These are phyloP conservation scores for Zasmidium cellare DNA, from an alignment of 2,329 filamentous ascomycete species.

Conservation along the genomic window DNA sequence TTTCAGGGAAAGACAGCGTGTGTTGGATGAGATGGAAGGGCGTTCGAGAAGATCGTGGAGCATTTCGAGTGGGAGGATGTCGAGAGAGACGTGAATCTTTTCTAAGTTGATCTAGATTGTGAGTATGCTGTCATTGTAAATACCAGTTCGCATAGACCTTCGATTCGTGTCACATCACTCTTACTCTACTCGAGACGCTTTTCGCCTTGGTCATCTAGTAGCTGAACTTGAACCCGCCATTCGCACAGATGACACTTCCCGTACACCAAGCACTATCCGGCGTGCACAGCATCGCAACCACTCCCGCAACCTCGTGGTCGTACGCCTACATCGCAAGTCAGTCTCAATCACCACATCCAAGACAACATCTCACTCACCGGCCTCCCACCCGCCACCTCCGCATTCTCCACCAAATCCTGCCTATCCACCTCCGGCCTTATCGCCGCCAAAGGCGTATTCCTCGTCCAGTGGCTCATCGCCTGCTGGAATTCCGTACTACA, in stretches of 20 bases:
- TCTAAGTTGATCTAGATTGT: background rate
- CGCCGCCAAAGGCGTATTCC: constrained; percentile 64
- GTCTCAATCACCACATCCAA: constrained; percentile 24
- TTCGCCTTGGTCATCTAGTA: too few species aligned
- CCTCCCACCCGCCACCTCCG: constrained; percentile 53
- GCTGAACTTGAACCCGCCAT: constrained; percentile 70
- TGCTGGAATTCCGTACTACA: constrained; percentile 53
- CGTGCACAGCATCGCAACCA: constrained; percentile 74
- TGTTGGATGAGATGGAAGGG: background rate
- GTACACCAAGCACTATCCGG: constrained; percentile 73
- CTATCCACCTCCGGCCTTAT: constrained; percentile 63
- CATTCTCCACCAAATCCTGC: constrained; percentile 52
- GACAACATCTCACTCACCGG: constrained; percentile 48
- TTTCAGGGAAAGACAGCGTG: constrained; percentile 7
- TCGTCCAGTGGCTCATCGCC: constrained; percentile 60
- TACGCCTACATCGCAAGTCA: constrained; percentile 50
- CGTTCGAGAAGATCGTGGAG: background rate
- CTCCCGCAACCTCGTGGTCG: constrained; percentile 69
- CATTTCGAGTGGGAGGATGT: background rate
- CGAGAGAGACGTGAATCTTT: constrained; percentile 1
- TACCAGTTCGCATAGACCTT: background rate
- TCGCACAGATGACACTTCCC: constrained; percentile 76
- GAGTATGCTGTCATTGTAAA: background rate
- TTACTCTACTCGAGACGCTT: too few species aligned
- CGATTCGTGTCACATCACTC: too few species aligned